phyloP scores from a whole-genome alignment of 257 asterid species.

The Plectranthus barbatus region DNA sequence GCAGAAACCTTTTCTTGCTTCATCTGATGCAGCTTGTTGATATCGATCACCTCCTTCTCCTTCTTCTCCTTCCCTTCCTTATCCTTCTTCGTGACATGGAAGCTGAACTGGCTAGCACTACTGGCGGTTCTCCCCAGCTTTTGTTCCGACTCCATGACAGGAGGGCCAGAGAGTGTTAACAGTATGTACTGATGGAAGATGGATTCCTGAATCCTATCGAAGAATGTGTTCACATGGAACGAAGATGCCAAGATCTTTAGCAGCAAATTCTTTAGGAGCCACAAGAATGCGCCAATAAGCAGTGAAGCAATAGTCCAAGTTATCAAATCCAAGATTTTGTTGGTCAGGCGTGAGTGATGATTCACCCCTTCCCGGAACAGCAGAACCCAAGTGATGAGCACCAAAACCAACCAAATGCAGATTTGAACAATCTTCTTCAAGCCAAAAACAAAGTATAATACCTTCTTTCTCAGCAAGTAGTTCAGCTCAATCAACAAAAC shows the following conservation, averaged over 20 bases:
- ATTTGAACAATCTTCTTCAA: slow-evolving; percentile 64
- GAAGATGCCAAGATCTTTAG: slow-evolving; percentile 82
- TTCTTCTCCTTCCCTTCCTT: slow-evolving; percentile 63
- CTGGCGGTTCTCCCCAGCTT: slow-evolving; percentile 51
- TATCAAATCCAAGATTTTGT: slow-evolving; percentile 42
- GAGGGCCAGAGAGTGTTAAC: slow-evolving; percentile 63
- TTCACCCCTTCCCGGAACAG: slow-evolving; percentile 44
- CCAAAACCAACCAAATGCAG: slow-evolving; percentile 58
- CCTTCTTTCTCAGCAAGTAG: slow-evolving; percentile 67
- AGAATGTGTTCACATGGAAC: slow-evolving; percentile 73
- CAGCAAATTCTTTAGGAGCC: slow-evolving; percentile 75
- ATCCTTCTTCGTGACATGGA: slow-evolving; percentile 46
- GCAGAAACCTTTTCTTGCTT: no score
- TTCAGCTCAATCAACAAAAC: slow-evolving; percentile 72
- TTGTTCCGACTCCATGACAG: slow-evolving; percentile 61
- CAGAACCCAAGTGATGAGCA: slow-evolving; percentile 65
- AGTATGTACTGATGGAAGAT: slow-evolving; percentile 78
- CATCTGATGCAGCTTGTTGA: slow-evolving; percentile 71
- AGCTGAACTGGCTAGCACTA: slow-evolving; percentile 50
- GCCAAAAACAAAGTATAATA: slow-evolving; percentile 68
- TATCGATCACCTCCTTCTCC: slow-evolving; percentile 53
- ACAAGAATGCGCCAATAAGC: slow-evolving; percentile 61
- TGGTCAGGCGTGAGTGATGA: slow-evolving; percentile 19
- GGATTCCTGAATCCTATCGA: slow-evolving; percentile 86
- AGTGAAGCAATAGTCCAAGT: slow-evolving; percentile 64